Evolutionary conservation across 768 basidiomycete species (phyloP).

Genomic region (Gloeophyllum trabeum): DNA sequence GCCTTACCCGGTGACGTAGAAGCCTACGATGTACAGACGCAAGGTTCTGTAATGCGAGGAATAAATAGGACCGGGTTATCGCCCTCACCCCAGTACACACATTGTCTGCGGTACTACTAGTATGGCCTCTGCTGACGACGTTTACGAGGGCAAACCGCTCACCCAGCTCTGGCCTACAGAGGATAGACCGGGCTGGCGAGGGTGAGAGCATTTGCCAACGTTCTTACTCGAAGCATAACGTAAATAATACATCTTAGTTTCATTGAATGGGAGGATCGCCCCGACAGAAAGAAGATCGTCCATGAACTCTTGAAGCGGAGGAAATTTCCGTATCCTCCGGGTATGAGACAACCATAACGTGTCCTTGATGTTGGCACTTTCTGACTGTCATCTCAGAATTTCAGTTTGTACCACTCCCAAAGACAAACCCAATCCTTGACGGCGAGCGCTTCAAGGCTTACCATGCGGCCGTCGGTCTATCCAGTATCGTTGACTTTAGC

Average conservation of each 20-base stretch:
- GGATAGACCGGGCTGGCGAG: conserved; percentile 26
- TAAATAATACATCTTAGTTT: conserved; percentile 24
- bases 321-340: conserved; percentile 28
- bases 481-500: conserved; percentile 33
- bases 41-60: no score
- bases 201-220: conserved; percentile 13
- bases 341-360: conserved; percentile 15
- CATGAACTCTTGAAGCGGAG: conserved; percentile 25
- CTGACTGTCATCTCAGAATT: conserved; percentile 22
- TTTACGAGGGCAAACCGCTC: conserved; percentile 10
- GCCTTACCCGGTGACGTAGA: no score
- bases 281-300: conserved; percentile 30
- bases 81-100: no score
- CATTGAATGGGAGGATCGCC: conserved; percentile 37
- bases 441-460: conserved; percentile 44
- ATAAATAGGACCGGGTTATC: no score
- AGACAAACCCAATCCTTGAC: conserved; percentile 37
- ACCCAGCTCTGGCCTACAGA: conserved; percentile 20
- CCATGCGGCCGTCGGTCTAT: conserved; percentile 35
- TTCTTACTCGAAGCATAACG: not conserved
- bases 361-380: no score
- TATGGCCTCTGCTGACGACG: not conserved
- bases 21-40: no score
- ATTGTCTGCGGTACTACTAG: no score
- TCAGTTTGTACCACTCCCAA: conserved; percentile 34